Conservation (phyloP, 2,329 filamentous ascomycete genomes). For the Sphaceloma murrayae region DNA sequence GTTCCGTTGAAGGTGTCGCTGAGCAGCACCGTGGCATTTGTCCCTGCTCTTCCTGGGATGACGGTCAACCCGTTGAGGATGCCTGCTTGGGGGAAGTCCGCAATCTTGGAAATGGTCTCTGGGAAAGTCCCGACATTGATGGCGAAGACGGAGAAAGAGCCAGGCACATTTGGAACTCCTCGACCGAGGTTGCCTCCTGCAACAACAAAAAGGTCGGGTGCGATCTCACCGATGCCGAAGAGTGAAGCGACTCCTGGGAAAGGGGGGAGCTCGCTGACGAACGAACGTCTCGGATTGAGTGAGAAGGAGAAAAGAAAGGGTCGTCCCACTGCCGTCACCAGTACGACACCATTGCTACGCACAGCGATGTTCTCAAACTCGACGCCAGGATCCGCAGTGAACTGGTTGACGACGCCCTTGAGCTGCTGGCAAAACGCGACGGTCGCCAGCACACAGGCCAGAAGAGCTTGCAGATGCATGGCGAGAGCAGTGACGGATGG, state of each 20-base stretch:
- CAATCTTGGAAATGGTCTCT: not conserved
- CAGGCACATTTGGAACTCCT: not conserved
- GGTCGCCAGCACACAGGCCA: not conserved
- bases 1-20: not conserved
- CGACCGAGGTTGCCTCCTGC: conserved; percentile 6
- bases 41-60: not conserved
- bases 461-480: not conserved
- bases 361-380: conserved; percentile 6
- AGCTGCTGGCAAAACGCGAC: not conserved
- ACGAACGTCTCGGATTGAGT: not conserved
- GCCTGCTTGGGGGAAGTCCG: not conserved
- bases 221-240: conserved; percentile 8
- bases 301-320: not conserved
- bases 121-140: not conserved
- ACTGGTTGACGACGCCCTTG: conserved; percentile 1
- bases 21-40: not conserved
- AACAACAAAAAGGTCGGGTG: conserved; percentile 5
- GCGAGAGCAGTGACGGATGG: not conserved
- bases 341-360: conserved; percentile 2
- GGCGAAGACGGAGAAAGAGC: conserved; percentile 5
- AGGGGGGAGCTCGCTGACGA: not conserved
- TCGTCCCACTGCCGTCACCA: not conserved
- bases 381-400: not conserved
- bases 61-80: conserved; percentile 2
- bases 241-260: conserved; percentile 1